Evolutionary conservation across 495 filamentous ascomycete genomes (phyloP).

Genomic region (Aspergillus hancockii): DNA sequence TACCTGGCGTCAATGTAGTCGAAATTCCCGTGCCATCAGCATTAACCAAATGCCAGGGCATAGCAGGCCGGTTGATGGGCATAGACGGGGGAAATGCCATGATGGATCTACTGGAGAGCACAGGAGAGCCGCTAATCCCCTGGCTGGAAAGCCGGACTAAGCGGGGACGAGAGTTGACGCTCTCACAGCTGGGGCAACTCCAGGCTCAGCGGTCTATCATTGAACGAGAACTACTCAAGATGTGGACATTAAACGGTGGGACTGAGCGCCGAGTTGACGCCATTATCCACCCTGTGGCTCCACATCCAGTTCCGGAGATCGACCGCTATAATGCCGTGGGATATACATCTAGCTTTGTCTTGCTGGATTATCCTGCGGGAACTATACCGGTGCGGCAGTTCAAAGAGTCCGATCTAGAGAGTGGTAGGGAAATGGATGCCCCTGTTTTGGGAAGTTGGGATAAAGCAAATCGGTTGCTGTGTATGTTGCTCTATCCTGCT

Average conservation of each 20-base stretch:
- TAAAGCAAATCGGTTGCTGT: slow-evolving; percentile 59
- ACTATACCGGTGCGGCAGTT: slow-evolving; percentile 55
- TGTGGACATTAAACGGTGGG: slow-evolving; percentile 46
- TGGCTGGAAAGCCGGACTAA: slow-evolving; percentile 55
- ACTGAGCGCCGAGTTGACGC: slow-evolving; percentile 49
- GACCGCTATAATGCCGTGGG: slow-evolving; percentile 63
- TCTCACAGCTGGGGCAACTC: slow-evolving; percentile 48
- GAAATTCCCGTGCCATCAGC: slow-evolving; percentile 50
- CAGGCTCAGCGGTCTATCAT: slow-evolving; percentile 51
- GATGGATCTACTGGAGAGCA: slow-evolving; percentile 55
- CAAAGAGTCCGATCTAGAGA: slow-evolving; percentile 47
- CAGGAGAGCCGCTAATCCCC: slow-evolving; percentile 56
- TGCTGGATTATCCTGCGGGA: slow-evolving; percentile 65
- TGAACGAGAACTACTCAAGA: slow-evolving; percentile 54
- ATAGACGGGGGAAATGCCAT: slow-evolving; percentile 55
- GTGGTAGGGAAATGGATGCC: slow-evolving; percentile 43
- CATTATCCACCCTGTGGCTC: slow-evolving; percentile 56
- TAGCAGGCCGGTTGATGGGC: slow-evolving; percentile 58
- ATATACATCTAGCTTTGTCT: slow-evolving; percentile 61
- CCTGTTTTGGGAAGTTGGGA: slow-evolving; percentile 58
- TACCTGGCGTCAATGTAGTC: slow-evolving; percentile 51
- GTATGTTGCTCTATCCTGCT: slow-evolving; percentile 41
- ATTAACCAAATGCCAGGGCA: slow-evolving; percentile 51
- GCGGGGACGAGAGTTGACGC: slow-evolving; percentile 38
- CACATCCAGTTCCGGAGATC: slow-evolving; percentile 63